Evolutionary conservation across 163 green algal species (phyloP).

Genomic region (Chlorella variabilis): DNA sequence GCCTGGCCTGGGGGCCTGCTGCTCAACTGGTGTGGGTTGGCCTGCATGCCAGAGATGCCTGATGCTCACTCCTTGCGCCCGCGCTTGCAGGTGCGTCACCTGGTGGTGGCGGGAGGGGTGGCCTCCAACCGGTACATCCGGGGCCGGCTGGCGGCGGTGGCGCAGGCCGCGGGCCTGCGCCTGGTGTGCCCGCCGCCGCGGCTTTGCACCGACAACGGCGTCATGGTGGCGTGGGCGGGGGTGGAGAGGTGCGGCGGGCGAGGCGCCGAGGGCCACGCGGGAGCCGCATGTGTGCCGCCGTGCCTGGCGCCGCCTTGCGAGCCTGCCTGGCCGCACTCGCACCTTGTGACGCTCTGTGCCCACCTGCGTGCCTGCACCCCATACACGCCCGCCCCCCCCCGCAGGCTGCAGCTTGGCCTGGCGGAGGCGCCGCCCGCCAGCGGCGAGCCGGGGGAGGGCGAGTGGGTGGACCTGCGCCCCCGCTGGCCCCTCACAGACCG

Average conservation of each 20-base stretch:
- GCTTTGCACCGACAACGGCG: constrained; percentile 98
- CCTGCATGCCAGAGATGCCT: no score
- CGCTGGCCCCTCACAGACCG: constrained; percentile 85
- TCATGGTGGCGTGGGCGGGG: constrained; percentile 94
- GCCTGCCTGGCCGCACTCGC: neutral
- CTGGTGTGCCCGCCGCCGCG: constrained; percentile 86
- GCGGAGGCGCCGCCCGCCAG: constrained; percentile 42
- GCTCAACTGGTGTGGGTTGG: no score
- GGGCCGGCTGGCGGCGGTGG: constrained; percentile 60
- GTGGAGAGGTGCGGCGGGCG: constrained; percentile 54
- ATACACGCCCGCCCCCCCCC: neutral
- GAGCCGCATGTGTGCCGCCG: no score
- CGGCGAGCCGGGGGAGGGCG: constrained; percentile 2
- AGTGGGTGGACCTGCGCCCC: constrained; percentile 82
- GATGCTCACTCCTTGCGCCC: no score
- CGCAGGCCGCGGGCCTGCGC: constrained; percentile 57
- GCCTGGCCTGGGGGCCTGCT: neutral
- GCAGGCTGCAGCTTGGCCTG: constrained; percentile 59
- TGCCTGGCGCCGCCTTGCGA: no score
- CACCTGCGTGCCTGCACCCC: neutral
- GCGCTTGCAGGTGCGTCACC: constrained; percentile 30
- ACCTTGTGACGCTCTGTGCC: neutral
- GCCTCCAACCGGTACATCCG: constrained; percentile 89
- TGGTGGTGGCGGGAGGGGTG: constrained; percentile 86
- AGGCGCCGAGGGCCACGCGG: neutral